phyloP scores from a whole-genome alignment of 192 early-diverging fungal genomes.

The Podila horticola region DNA sequence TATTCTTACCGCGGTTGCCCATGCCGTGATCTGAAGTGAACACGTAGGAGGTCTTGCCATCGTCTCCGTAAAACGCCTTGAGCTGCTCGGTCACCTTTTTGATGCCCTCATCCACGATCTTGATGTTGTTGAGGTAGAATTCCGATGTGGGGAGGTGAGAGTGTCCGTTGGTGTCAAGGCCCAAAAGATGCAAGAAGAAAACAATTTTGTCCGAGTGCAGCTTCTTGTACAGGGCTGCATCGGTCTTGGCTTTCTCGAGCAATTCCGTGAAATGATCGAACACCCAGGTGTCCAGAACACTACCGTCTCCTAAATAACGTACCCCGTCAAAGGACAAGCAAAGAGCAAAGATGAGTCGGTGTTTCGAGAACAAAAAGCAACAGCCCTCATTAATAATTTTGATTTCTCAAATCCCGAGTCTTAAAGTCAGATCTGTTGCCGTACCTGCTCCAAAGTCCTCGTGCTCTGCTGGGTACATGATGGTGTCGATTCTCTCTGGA shows the following conservation, averaged over 20 bases:
- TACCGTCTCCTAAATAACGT: conserved; percentile 69
- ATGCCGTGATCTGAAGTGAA: conserved; percentile 98
- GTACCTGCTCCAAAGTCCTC: conserved; percentile 89
- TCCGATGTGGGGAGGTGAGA: conserved; percentile 83
- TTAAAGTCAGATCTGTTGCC: neutral
- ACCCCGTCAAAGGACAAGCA: neutral
- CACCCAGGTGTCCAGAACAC: conserved; percentile 90
- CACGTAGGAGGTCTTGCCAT: conserved; percentile 88
- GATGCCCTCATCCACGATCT: conserved; percentile 83
- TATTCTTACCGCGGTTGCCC: conserved; percentile 79
- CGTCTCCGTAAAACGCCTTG: conserved; percentile 80
- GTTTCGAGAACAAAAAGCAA: neutral
- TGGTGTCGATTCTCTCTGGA: conserved; percentile 79
- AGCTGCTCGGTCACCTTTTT: conserved; percentile 73
- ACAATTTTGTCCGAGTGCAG: conserved; percentile 83
- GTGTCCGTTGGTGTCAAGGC: conserved; percentile 96
- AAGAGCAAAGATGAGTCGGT: conserved; percentile 1
- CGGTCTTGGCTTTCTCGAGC: conserved; percentile 62
- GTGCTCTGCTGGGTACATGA: conserved; percentile 88
- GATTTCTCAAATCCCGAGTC: neutral
- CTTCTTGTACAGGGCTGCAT: conserved; percentile 60
- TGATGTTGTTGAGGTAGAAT: conserved; percentile 90
- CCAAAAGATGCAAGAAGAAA: conserved; percentile 95
- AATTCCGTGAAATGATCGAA: conserved; percentile 85
- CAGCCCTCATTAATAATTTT: neutral